Percentiles rank a stretch among this genome's conserved stretches.
Conservation (phyloP, 345 rosid species). For the Lepidium sativum region DNA sequence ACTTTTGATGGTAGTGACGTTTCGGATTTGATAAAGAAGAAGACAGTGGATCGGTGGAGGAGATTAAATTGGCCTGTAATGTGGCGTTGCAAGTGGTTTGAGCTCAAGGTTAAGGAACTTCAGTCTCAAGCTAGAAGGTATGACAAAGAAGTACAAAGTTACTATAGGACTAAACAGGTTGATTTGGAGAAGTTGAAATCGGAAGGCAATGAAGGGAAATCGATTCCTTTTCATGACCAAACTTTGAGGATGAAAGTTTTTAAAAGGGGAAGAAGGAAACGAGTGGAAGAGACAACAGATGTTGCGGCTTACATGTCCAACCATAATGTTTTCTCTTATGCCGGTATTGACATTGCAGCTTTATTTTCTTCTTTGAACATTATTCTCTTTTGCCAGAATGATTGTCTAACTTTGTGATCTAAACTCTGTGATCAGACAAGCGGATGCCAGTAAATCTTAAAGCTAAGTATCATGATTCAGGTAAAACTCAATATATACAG, state of each 20-base stretch:
- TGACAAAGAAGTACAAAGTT: constrained; percentile 41
- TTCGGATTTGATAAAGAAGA: constrained; percentile 47
- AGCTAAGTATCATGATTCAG: constrained; percentile 31
- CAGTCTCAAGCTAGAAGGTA: constrained; percentile 44
- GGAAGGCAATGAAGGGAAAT: constrained; percentile 40
- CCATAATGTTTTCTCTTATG: constrained; percentile 59
- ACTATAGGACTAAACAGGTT: constrained; percentile 38
- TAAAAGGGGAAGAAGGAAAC: constrained; percentile 58
- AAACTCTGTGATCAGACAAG: constrained; percentile 32
- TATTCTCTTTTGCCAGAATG: not conserved
- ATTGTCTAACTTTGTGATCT: not conserved
- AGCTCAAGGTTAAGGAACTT: constrained; percentile 50
- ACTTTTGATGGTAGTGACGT: not conserved
- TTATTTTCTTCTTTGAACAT: not conserved
- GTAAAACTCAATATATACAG: not conserved
- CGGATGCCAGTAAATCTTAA: constrained; percentile 34
- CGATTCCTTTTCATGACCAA: constrained; percentile 38
- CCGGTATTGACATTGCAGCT: constrained; percentile 31
- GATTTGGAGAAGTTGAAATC: constrained; percentile 27
- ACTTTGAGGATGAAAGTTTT: constrained; percentile 33
- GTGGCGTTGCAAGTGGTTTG: constrained; percentile 83
- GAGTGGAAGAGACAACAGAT: constrained; percentile 60
- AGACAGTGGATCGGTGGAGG: constrained; percentile 64
- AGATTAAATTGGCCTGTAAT: constrained; percentile 43
- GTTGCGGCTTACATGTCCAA: constrained; percentile 40